Percentiles rank a stretch among this genome's conserved stretches.
Evolutionary conservation across 2,329 filamentous ascomycete species (phyloP).

Genomic region (Epicoccum sorghinum): DNA sequence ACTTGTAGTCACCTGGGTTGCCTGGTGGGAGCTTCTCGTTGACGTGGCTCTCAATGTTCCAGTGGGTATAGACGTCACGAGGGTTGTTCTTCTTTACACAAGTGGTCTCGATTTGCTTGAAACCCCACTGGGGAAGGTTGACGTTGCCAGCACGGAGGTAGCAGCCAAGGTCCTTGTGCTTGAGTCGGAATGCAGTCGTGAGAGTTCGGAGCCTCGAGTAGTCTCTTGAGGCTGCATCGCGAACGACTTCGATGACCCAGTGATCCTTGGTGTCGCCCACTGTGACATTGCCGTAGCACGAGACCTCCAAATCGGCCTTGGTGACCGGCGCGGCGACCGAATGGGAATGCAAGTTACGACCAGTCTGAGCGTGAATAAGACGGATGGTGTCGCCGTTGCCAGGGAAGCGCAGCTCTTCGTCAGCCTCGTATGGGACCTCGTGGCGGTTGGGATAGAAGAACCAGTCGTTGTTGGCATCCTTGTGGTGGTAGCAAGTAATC

Average conservation of each 20-base stretch:
- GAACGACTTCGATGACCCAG: slow-evolving; percentile 91
- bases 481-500: slow-evolving; percentile 99
- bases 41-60: slow-evolving; percentile 95
- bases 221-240: slow-evolving; percentile 86
- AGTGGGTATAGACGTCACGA: slow-evolving; percentile 93
- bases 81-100: slow-evolving; percentile 94
- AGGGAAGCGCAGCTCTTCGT: slow-evolving; percentile 74
- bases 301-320: slow-evolving; percentile 91
- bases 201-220: slow-evolving; percentile 85
- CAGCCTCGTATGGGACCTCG: slow-evolving; percentile 73
- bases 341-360: slow-evolving; percentile 96
- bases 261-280: slow-evolving; percentile 97
- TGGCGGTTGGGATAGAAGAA: slow-evolving; percentile 94
- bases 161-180: slow-evolving; percentile 81
- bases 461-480: slow-evolving; percentile 99
- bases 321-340: slow-evolving; percentile 85
- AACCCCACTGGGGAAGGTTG: slow-evolving; percentile 98
- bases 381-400: slow-evolving; percentile 80
- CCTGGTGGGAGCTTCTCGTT: slow-evolving; percentile 91
- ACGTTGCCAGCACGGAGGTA: slow-evolving; percentile 95
- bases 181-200: slow-evolving; percentile 90
- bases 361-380: slow-evolving; percentile 91
- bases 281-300: slow-evolving; percentile 92
- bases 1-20: slow-evolving; percentile 91
- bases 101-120: slow-evolving; percentile 98